Evolutionary conservation across 441 rosid species (phyloP), one percentile per base, ranked within the genome.

Genomic region (Hura crepitans): DNA sequence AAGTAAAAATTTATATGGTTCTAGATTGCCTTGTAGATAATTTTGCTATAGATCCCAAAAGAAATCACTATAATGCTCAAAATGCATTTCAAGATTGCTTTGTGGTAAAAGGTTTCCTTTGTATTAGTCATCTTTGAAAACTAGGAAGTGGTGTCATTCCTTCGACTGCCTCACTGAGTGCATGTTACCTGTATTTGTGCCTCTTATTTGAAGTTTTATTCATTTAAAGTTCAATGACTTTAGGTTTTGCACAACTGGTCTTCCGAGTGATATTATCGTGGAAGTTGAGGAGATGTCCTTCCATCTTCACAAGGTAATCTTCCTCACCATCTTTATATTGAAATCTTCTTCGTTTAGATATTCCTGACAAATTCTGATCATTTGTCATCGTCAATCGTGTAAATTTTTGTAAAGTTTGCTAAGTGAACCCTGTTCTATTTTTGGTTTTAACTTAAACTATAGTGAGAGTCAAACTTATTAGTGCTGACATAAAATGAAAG

Each of bases 161-260:
- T 23, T 31, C 14, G 31, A 58, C 37, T 3, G 14, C 33, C 35
- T 18, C 18, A 10, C 9, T 51, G 57, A 62, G 31, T 66, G 65
- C 64, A 42, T 35, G 47, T 65, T 65, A 10, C 63, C 51, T 70
- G 9, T 33, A 69, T 28, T 18, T 5, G 10, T 65, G 23, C 54
- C 17, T n/a, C 6, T 46, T 14, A 50, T 23, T 56, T 75, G 53
- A 65, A 51, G 66, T 72, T 56, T 47, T 55, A 58, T 70, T 51
- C 62, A 43, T 51, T 65, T 69, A 33, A 61, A 12, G 66, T 69
- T 46, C 61, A 6, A 50, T 65, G 51, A 60, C 53, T 71, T 39
- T 72, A 92, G 98, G 99, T 92, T 95, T 86, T 95, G 97, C 78
- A 89, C 98, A 57, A 84, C 92, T 28, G 98, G 97, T 71, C 98